Evolutionary conservation across 257 asterid genomes (phyloP).

Genomic region (Coffea canephora): DNA sequence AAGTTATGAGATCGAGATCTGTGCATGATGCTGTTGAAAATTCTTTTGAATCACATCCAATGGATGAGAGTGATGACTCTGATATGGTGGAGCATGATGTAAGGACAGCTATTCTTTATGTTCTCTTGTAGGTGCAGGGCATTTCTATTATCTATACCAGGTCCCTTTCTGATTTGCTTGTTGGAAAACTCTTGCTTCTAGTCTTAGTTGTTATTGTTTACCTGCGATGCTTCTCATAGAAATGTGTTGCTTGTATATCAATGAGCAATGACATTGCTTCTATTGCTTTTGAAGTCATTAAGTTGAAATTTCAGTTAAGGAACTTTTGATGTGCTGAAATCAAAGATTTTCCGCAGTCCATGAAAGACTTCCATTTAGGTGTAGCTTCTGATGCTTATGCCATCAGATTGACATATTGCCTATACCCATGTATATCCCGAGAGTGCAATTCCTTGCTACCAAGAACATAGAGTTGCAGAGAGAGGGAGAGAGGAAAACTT

Average conservation of each 20-base stretch:
- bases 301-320: background rate
- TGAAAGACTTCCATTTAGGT: background rate
- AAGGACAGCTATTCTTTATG: constrained; percentile 34
- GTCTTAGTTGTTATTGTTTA: background rate
- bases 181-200: background rate
- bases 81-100: constrained; percentile 92
- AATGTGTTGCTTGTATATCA: background rate
- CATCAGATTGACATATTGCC: background rate
- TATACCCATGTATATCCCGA: background rate
- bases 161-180: background rate
- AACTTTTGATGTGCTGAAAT: background rate
- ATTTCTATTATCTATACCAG: background rate
- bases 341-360: background rate
- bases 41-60: constrained; percentile 28
- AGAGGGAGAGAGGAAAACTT: background rate
- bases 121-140: constrained; percentile 2
- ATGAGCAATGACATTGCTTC: background rate
- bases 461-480: background rate
- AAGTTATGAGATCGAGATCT: constrained; percentile 36
- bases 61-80: constrained; percentile 65
- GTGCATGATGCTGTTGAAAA: constrained; percentile 20
- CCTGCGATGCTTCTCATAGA: background rate
- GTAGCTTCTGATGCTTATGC: background rate
- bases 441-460: background rate
- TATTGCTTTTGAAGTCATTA: background rate